phyloP scores from a whole-genome alignment of 345 rosid species.

The Gossypium arboreum region DNA sequence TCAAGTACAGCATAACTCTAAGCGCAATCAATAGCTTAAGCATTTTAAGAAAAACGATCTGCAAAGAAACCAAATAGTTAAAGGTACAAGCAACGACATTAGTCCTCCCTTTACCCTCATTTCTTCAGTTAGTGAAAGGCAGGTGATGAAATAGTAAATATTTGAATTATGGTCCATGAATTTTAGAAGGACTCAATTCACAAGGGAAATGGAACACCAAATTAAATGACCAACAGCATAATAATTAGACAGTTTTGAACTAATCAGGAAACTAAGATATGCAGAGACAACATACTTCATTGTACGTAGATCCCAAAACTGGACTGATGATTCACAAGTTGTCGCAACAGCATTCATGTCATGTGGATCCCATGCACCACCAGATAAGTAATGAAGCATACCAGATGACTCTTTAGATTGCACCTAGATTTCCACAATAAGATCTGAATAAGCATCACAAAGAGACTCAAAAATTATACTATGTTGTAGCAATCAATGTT shows the following conservation, averaged over 20 bases:
- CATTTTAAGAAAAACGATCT: background rate
- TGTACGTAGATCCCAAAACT: slow-evolving; percentile 83
- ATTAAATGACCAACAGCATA: background rate
- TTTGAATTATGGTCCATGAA: background rate
- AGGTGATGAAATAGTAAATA: background rate
- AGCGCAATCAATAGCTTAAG: background rate
- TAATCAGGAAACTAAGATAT: slow-evolving; percentile 7
- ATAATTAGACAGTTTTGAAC: background rate
- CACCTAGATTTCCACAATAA: slow-evolving; percentile 47
- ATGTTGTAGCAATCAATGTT: background rate
- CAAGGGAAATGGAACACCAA: background rate
- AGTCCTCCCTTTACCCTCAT: background rate
- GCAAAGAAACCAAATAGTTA: background rate
- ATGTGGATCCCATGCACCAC: slow-evolving; percentile 99
- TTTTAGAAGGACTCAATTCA: background rate
- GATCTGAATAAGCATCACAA: slow-evolving; percentile 27
- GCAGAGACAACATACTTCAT: slow-evolving; percentile 59
- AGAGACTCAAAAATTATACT: slow-evolving; percentile 13
- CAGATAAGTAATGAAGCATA: slow-evolving; percentile 73
- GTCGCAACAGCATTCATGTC: slow-evolving; percentile 73
- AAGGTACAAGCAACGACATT: background rate
- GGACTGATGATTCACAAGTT: slow-evolving; percentile 80
- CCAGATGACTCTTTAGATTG: slow-evolving; percentile 81
- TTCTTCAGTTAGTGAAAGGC: background rate
- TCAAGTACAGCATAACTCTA: slow-evolving; percentile 11